phyloP scores from a whole-genome alignment of 2,329 filamentous ascomycete species.

The Trichoderma hamatum region DNA sequence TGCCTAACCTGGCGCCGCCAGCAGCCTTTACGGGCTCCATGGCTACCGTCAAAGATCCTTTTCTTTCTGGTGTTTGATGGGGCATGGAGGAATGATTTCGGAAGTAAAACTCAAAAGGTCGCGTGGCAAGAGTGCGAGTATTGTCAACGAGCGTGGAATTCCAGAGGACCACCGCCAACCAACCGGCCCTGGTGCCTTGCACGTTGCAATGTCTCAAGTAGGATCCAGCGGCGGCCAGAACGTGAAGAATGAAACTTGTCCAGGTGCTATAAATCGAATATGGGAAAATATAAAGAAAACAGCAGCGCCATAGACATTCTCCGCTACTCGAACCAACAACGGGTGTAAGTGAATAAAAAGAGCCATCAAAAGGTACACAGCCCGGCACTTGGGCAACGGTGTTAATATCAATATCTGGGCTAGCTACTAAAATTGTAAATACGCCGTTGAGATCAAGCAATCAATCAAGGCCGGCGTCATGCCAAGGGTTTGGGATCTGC shows the following conservation, averaged over 20 bases:
- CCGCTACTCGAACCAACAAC: background rate
- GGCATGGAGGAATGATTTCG: conserved; percentile 17
- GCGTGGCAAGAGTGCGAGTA: background rate
- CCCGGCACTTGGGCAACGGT: background rate
- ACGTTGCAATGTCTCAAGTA: background rate
- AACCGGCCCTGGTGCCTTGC: background rate
- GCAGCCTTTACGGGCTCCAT: conserved; percentile 42
- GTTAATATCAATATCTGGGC: conserved; percentile 8
- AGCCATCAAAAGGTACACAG: background rate
- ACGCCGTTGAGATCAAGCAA: background rate
- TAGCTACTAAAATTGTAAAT: background rate
- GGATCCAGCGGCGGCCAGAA: background rate
- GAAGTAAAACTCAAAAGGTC: background rate
- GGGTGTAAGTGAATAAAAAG: background rate
- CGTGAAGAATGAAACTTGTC: background rate
- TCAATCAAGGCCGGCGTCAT: conserved; percentile 18
- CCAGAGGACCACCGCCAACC: background rate
- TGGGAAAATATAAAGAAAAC: background rate
- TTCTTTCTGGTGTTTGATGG: conserved; percentile 28
- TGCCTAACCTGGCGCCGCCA: conserved; percentile 66
- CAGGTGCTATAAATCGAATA: background rate
- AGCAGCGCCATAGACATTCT: background rate
- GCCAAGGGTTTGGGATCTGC: conserved; percentile 23
- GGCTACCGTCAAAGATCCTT: conserved; percentile 28
- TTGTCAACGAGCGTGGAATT: background rate